Percentiles rank a stretch among this genome's conserved stretches.
Evolutionary conservation across 2,329 filamentous ascomycete genomes (phyloP).

Genomic region (Ophiostoma pallidulum): DNA sequence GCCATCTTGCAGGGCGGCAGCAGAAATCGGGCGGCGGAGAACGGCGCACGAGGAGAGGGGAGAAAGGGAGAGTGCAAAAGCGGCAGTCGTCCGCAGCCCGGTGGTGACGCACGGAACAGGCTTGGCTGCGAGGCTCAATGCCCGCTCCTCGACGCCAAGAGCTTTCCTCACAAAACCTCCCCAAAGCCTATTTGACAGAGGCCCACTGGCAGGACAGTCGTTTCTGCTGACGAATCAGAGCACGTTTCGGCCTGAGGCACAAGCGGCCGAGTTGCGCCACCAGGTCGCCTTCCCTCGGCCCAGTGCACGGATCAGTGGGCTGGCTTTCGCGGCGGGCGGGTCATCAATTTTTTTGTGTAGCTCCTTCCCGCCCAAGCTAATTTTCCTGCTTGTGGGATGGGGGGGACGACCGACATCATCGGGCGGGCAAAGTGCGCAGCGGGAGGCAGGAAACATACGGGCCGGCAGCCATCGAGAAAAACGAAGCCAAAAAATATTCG

Average conservation of each 20-base stretch:
- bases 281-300: neutral
- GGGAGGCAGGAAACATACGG: conserved; percentile 4
- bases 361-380: conserved; percentile 16
- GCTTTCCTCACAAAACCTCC: too few relatives aligned
- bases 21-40: conserved; percentile 19
- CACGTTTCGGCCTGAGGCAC: conserved; percentile 15
- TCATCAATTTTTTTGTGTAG: conserved; percentile 13
- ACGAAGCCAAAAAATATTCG: neutral
- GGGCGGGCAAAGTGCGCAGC: conserved; percentile 11
- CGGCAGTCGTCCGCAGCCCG: too few relatives aligned
- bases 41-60: neutral
- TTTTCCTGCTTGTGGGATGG: conserved; percentile 9
- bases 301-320: neutral
- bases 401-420: conserved; percentile 17
- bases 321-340: neutral
- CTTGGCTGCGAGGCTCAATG: too few relatives aligned
- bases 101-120: too few relatives aligned
- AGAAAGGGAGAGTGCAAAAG: neutral
- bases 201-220: too few relatives aligned
- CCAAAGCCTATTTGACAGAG: neutral
- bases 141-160: too few relatives aligned
- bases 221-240: conserved; percentile 13
- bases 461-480: conserved; percentile 1
- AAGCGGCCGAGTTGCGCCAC: neutral
- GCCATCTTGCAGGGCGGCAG: neutral